phyloP scores from a whole-genome alignment of 805 yeast genomes.

The Nakazawaea ishiwadae region DNA sequence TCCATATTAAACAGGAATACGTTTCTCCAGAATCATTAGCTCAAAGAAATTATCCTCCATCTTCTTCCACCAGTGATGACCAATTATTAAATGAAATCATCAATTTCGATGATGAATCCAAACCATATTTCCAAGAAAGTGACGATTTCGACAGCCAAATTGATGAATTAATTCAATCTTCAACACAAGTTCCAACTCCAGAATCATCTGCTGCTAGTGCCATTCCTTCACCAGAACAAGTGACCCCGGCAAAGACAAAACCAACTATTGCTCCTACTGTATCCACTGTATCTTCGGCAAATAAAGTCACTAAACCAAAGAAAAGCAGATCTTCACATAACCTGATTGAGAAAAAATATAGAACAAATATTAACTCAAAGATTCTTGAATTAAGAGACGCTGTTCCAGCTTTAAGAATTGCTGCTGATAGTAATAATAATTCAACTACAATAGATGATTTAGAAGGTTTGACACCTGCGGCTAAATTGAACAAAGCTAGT shows the following conservation, averaged over 20 bases:
- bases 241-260: background rate
- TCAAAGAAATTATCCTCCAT: background rate
- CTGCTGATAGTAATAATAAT: conserved; percentile 42
- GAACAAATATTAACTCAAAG: conserved; percentile 72
- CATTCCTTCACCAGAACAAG: background rate
- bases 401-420: conserved; percentile 71
- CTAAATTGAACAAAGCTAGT: conserved; percentile 73
- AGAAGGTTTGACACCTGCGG: conserved; percentile 74
- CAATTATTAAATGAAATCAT: conserved; percentile 1
- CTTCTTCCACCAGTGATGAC: conserved; percentile 1
- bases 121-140: background rate
- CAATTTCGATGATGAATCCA: conserved; percentile 1
- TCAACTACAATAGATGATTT: conserved; percentile 37
- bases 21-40: conserved; percentile 8
- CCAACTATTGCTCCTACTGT: background rate
- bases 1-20: conserved; percentile 3
- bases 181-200: conserved; percentile 10
- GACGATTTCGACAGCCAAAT: conserved; percentile 1
- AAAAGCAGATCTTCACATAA: conserved; percentile 65
- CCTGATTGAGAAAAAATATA: conserved; percentile 74
- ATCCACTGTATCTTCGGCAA: background rate
- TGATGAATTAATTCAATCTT: conserved; percentile 9
- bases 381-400: conserved; percentile 67
- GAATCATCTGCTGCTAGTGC: background rate
- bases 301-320: conserved; percentile 32